phyloP scores from a whole-genome alignment of 495 filamentous ascomycete genomes.

The Penicillium coprophilum region DNA sequence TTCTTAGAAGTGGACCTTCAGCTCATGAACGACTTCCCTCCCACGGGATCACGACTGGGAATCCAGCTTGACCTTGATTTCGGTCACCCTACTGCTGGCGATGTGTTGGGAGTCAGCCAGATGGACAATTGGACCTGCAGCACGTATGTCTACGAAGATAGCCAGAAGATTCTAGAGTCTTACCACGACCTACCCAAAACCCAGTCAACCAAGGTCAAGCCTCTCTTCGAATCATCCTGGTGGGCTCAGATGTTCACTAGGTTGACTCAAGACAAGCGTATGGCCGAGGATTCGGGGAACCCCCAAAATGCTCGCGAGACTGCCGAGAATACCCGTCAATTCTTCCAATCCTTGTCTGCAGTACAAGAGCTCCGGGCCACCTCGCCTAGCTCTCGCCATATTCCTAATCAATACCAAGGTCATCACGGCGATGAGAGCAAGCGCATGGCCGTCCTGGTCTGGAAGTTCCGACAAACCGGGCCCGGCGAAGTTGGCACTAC shows the following conservation, averaged over 20 bases:
- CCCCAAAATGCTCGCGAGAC: conserved; percentile 34
- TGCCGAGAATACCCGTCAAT: conserved; percentile 40
- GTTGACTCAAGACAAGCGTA: conserved; percentile 41
- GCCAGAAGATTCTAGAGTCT: conserved; percentile 34
- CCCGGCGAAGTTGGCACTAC: conserved; percentile 49
- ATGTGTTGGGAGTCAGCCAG: conserved; percentile 39
- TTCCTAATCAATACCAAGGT: conserved; percentile 33
- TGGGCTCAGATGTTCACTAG: conserved; percentile 50
- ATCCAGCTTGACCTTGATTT: conserved; percentile 48
- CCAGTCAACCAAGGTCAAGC: conserved; percentile 45
- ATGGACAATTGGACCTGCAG: conserved; percentile 51
- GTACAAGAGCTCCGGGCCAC: conserved; percentile 52
- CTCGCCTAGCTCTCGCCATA: conserved; percentile 30
- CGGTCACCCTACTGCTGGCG: conserved; percentile 37
- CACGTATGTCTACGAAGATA: conserved; percentile 47
- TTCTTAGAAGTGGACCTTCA: conserved; percentile 50
- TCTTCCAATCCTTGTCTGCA: conserved; percentile 45
- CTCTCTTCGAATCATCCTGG: conserved; percentile 49
- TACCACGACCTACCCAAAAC: conserved; percentile 39
- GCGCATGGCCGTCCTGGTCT: conserved; percentile 52
- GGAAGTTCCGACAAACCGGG: conserved; percentile 53
- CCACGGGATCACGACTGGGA: conserved; percentile 40
- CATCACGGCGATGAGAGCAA: conserved; percentile 37
- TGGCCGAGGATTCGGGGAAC: conserved; percentile 38
- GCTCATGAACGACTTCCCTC: conserved; percentile 48